Conservation (phyloP, 1,284 basidiomycete species). For the Sanghuangporus weigelae region DNA sequence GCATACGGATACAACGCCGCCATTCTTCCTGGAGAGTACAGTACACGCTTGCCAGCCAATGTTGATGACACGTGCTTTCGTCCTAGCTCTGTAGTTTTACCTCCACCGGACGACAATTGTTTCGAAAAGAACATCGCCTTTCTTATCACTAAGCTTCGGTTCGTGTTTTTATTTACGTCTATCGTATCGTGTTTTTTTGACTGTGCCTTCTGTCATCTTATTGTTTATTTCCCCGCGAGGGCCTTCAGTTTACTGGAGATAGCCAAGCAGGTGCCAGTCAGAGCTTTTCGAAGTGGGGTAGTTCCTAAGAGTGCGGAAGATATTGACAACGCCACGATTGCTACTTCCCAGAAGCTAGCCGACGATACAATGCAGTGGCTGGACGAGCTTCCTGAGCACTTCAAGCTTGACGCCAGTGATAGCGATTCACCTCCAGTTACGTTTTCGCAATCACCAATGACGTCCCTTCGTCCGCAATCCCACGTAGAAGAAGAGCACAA, state of each 20-base stretch:
- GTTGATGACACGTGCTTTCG: slow-evolving; percentile 7
- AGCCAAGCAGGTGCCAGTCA: not conserved
- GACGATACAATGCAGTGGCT: slow-evolving; percentile 53
- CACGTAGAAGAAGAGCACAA: slow-evolving; percentile 23
- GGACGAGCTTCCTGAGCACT: slow-evolving; percentile 39
- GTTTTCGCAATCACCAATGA: slow-evolving; percentile 26
- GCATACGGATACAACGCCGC: slow-evolving; percentile 5
- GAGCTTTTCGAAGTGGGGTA: not conserved
- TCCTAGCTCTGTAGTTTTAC: not conserved
- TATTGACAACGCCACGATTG: not conserved
- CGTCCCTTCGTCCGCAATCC: slow-evolving; percentile 18
- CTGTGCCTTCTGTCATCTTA: not conserved
- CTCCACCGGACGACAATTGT: slow-evolving; percentile 5
- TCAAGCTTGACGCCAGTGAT: slow-evolving; percentile 18
- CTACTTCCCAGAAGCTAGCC: slow-evolving; percentile 26
- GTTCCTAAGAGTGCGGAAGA: not conserved
- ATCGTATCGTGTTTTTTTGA: not conserved
- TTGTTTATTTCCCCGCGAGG: not conserved
- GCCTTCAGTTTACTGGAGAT: not conserved
- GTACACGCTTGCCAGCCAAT: not conserved
- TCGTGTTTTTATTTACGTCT: not conserved
- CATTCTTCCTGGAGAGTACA: slow-evolving; percentile 6
- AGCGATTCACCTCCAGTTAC: not conserved
- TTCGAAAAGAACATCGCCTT: slow-evolving; percentile 1
- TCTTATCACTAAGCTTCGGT: slow-evolving; percentile 8